These are phyloP conservation scores for Litsea cubeba DNA, from an alignment of 164 flowering plant species.

Conservation along the genomic window DNA sequence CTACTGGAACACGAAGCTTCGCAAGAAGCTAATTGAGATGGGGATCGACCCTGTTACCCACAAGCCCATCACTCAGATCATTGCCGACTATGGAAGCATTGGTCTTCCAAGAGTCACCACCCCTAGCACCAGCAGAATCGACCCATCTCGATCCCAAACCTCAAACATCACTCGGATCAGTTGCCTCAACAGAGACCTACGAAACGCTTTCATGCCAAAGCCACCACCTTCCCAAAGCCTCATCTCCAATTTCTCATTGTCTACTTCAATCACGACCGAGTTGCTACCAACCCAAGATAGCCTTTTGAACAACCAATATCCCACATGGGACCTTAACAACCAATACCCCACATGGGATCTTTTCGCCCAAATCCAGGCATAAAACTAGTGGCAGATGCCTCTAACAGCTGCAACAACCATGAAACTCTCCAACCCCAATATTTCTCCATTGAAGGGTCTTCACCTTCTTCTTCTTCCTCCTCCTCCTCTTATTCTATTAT, in stretches of 20 bases:
- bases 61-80: conserved; percentile 75
- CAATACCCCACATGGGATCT: conserved; percentile 38
- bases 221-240: conserved; percentile 18
- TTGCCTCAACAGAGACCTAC: conserved; percentile 42
- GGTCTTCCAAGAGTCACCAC: conserved; percentile 30
- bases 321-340: conserved; percentile 18
- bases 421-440: conserved; percentile 6
- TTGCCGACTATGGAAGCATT: conserved; percentile 68
- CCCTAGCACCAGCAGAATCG: background rate
- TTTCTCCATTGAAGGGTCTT: conserved; percentile 15
- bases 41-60: conserved; percentile 94
- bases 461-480: background rate
- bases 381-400: conserved; percentile 39
- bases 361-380: conserved; percentile 68
- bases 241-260: conserved; percentile 5
- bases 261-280: conserved; percentile 7
- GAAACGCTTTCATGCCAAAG: conserved; percentile 31
- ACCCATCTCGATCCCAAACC: background rate
- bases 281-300: conserved; percentile 19
- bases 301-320: conserved; percentile 10
- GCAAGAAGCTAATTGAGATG: conserved; percentile 67
- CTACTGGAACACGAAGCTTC: conserved; percentile 77
- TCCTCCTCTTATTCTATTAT: conserved; percentile 17
- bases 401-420: conserved; percentile 10
- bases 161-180: conserved; percentile 14